Evolutionary conservation across 352 stramenopile species (phyloP).

Genomic region (Bremia lactucae): DNA sequence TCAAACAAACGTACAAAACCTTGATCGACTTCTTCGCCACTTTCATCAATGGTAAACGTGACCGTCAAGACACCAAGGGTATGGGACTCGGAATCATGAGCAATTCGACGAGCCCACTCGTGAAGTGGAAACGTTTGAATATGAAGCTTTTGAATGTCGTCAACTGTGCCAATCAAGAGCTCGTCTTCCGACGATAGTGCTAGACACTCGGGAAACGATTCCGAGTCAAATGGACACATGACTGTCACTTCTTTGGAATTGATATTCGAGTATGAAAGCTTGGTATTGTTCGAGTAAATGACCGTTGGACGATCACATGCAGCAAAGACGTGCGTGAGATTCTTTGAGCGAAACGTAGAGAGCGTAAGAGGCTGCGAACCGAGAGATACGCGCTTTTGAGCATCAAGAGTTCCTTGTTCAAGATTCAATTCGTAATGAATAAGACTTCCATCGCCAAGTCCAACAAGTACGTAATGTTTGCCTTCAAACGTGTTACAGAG

Average conservation of each 20-base stretch:
- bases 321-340: constrained; percentile 93
- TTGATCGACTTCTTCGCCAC: constrained; percentile 77
- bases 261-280: constrained; percentile 95
- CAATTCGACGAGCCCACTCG: constrained; percentile 89
- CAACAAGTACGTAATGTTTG: constrained; percentile 90
- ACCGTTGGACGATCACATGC: constrained; percentile 95
- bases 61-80: constrained; percentile 77
- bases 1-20: constrained; percentile 92
- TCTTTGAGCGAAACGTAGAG: constrained; percentile 87
- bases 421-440: constrained; percentile 87
- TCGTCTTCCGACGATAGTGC: constrained; percentile 91
- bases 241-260: constrained; percentile 88
- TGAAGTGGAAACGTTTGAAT: constrained; percentile 93
- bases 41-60: constrained; percentile 75
- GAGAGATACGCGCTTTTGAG: constrained; percentile 91
- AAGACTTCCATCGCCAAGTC: constrained; percentile 93
- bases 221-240: constrained; percentile 89
- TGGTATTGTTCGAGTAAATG: constrained; percentile 93
- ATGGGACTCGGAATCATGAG: constrained; percentile 70
- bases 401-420: constrained; percentile 32
- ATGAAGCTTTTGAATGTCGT: constrained; percentile 99
- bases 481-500: constrained; percentile 81
- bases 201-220: constrained; percentile 90
- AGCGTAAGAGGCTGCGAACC: constrained; percentile 92
- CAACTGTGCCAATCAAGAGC: constrained; percentile 94